Evolutionary conservation across 2,329 filamentous ascomycete species (phyloP).

Genomic region (Drechslerella dactyloides): DNA sequence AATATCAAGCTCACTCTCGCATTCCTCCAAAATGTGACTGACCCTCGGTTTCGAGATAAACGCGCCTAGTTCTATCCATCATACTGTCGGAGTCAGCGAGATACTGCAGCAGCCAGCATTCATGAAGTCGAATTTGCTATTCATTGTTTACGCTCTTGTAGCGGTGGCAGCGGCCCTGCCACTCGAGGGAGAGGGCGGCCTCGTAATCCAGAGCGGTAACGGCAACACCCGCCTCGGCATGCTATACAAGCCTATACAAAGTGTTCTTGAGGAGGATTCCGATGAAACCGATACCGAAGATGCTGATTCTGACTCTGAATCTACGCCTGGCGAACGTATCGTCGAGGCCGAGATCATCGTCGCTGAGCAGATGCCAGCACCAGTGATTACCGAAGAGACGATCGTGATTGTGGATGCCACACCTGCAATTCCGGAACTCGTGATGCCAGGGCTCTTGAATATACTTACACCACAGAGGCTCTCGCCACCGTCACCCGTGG

Average conservation of each 20-base stretch:
- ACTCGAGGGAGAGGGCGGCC: constrained; percentile 34
- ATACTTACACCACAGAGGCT: constrained; percentile 20
- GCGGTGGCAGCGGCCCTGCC: constrained; percentile 19
- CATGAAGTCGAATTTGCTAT: constrained; percentile 20
- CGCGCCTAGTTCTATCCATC: no score
- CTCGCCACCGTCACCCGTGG: constrained; percentile 22
- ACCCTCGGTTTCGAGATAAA: no score
- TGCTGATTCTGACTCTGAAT: background rate
- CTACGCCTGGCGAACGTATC: background rate
- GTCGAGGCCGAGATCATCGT: constrained; percentile 3
- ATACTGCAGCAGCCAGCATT: background rate
- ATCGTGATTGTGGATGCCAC: constrained; percentile 24
- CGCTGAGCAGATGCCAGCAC: constrained; percentile 6
- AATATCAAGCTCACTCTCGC: background rate
- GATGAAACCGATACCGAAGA: background rate
- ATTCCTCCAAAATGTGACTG: no score
- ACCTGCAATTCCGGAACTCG: constrained; percentile 13
- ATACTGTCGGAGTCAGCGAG: no score
- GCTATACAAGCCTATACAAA: constrained; percentile 35
- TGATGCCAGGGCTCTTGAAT: constrained; percentile 25
- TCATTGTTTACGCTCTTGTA: constrained; percentile 8
- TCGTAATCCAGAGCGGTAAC: constrained; percentile 40
- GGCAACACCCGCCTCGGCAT: constrained; percentile 37
- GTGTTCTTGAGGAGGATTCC: constrained; percentile 13
- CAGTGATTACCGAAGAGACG: constrained; percentile 15